Conservation (phyloP, 2,329 filamentous ascomycete genomes). For the Elsinoe perseae region DNA sequence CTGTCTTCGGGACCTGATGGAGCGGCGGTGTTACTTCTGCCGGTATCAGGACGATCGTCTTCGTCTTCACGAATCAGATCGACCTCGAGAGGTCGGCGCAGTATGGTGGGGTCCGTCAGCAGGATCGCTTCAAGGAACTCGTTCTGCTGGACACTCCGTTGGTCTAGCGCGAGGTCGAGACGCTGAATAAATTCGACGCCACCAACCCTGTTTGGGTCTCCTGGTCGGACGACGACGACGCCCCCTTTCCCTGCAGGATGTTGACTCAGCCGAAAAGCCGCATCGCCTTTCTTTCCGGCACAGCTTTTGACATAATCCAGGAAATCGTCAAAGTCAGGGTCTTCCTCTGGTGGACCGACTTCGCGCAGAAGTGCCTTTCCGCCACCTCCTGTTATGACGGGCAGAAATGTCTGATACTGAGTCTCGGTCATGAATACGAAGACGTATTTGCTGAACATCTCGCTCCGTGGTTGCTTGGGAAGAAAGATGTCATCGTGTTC, state of each 20-base stretch:
- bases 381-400: conserved; percentile 66
- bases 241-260: conserved; percentile 36
- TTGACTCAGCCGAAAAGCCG: conserved; percentile 25
- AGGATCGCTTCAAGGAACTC: conserved; percentile 89
- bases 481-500: conserved; percentile 55
- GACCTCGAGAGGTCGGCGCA: conserved; percentile 57
- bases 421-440: conserved; percentile 75
- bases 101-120: conserved; percentile 62
- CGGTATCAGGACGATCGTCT: not conserved
- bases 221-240: conserved; percentile 69
- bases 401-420: conserved; percentile 69
- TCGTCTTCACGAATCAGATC: conserved; percentile 5
- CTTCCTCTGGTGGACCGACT: conserved; percentile 54
- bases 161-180: conserved; percentile 65
- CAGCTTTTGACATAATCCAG: conserved; percentile 66
- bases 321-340: conserved; percentile 60
- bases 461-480: conserved; percentile 57
- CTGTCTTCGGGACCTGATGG: not conserved
- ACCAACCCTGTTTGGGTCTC: conserved; percentile 43
- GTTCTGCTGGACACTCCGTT: conserved; percentile 77
- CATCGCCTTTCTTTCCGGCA: conserved; percentile 62
- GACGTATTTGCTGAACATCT: conserved; percentile 77
- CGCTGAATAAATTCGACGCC: conserved; percentile 19
- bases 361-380: conserved; percentile 71
- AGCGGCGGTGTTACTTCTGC: not conserved